Evolutionary conservation across 2,329 filamentous ascomycete genomes (phyloP), one percentile per base, ranked within the genome.

Genomic region (Drechmeria coniospora): DNA sequence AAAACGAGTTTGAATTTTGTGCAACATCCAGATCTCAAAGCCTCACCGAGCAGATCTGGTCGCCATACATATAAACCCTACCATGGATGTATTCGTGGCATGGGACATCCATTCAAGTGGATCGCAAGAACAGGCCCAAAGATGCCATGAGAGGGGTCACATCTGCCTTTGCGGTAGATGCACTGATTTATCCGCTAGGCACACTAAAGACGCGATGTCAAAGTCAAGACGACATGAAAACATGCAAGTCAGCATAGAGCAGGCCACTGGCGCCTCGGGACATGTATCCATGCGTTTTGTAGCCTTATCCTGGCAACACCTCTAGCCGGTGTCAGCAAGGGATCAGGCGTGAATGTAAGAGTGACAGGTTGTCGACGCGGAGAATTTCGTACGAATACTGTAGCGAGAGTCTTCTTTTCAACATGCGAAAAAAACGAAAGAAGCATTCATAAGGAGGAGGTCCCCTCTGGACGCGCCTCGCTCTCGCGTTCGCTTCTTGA

Each of bases 171-270:
- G 77, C 78, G 1, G 79, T 93, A 31, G 83, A 93, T 50, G 60
- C 92, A 26, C 61, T 92, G 11, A 70, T 93, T 20, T 92, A 90
- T 44, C 86, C 84, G 0, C 62, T 93, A 11, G 86, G 93, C 48
- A 94, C 84, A 0, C 61, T 93, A 43, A 93, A 93, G 49, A 93
- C 84, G 6, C 70, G 84, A 8, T 66, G 82, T 26, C 84, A 92
- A 49, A 83, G 77, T 29, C 75, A 74, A 9, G 69, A 84, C 42
- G 90, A 84, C 53, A 57, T 70, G 21, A 65, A 65, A 27, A 62
- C 75, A 1, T 87, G 75, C 54, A 61, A 62, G 0, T 65, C 68
- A 1, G 59, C 60, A 1, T 51, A 70, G 18, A 68, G 64, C 24
- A 60, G 63, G 29, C 50, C 65, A 13, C 59, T 76, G 30, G 41